Base-by-base conservation (phyloP, 495 filamentous ascomycete genomes). In the Aspergillus sclerotioniger region DNA sequence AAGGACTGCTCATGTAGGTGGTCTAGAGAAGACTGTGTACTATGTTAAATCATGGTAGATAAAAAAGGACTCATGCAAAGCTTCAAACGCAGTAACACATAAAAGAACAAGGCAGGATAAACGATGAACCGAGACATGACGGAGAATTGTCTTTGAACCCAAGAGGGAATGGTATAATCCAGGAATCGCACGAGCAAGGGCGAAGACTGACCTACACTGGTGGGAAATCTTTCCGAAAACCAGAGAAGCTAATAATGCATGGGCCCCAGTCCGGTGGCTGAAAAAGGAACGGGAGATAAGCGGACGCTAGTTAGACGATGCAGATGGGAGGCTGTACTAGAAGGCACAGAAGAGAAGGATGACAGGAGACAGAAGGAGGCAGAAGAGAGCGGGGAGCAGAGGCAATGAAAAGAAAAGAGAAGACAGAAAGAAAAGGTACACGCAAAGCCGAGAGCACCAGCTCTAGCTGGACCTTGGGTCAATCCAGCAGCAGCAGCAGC, bases 181-280 rank as follows among this genome's bases (percentile, higher is more conserved):
- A 39, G 35, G 7, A 54, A 43, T 35, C 31, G 44, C n/a, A 53
- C 28, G 54, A 52, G 17, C 39, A 53, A 57, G 37, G 37, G 37
- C 15, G 35, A 43, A 29, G 35, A 53, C 32, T 17, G 13, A 43
- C 32, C 33, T 6, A 41, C 37, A 41, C 12, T 41, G 37, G 58
- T 60, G 53, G 53, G 58, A 53, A 60, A 55, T 41, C 37, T 52
- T 17, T 51, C 31, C 28, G 39, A 46, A 25, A 41, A n/a, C n/a
- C 37, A 41, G 31, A 12, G 32, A 53, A 20, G 51, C 32, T 20
- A 39, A 39, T 20, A n/a, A 37, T 20, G 48, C 3, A 53, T 25
- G 8, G 41, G 43, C 37, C 37, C 10, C 16, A 6, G 16, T 8
- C 51, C 7, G 51, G 15, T 21, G 6, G 51, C 21, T 16, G 51